Evolutionary conservation across 2,329 filamentous ascomycete genomes (phyloP).

Genomic region (Lasiodiplodia sp.): DNA sequence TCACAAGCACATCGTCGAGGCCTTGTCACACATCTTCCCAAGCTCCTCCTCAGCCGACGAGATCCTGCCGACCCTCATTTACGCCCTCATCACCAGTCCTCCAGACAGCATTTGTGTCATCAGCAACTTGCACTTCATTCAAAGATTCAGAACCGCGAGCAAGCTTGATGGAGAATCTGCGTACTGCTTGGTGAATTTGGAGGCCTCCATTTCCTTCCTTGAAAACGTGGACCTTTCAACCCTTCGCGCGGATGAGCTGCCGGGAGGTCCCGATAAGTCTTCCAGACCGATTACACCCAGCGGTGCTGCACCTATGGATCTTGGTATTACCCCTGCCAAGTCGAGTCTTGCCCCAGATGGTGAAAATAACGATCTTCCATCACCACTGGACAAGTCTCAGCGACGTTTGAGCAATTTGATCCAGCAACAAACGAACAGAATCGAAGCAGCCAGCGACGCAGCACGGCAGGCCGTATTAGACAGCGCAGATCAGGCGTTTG

Average conservation of each 20-base stretch:
- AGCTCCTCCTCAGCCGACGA: slow-evolving; percentile 92
- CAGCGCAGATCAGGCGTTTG: slow-evolving; percentile 89
- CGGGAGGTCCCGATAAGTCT: slow-evolving; percentile 69
- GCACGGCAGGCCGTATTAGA: slow-evolving; percentile 72
- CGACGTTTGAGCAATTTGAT: slow-evolving; percentile 85
- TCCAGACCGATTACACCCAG: slow-evolving; percentile 56
- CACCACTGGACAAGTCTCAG: slow-evolving; percentile 64
- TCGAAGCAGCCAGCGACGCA: slow-evolving; percentile 83
- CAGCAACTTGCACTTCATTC: slow-evolving; percentile 94
- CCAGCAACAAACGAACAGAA: slow-evolving; percentile 80
- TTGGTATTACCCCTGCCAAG: slow-evolving; percentile 51
- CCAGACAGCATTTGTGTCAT: slow-evolving; percentile 87
- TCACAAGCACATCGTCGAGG: slow-evolving; percentile 95
- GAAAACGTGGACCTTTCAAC: slow-evolving; percentile 95
- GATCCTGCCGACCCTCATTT: slow-evolving; percentile 96
- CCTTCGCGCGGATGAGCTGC: slow-evolving; percentile 79
- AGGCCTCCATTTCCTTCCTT: slow-evolving; percentile 92
- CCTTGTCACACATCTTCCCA: slow-evolving; percentile 69
- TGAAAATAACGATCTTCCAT: slow-evolving; percentile 33
- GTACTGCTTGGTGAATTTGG: slow-evolving; percentile 94
- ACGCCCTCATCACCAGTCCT: slow-evolving; percentile 88
- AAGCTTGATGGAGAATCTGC: slow-evolving; percentile 94
- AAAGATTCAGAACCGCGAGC: slow-evolving; percentile 83
- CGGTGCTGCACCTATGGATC: slow-evolving; percentile 49
- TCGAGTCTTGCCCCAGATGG: slow-evolving; percentile 34